These are phyloP conservation scores for Fusarium bactridioides DNA, from an alignment of 2,329 filamentous ascomycete genomes.

Conservation along the genomic window DNA sequence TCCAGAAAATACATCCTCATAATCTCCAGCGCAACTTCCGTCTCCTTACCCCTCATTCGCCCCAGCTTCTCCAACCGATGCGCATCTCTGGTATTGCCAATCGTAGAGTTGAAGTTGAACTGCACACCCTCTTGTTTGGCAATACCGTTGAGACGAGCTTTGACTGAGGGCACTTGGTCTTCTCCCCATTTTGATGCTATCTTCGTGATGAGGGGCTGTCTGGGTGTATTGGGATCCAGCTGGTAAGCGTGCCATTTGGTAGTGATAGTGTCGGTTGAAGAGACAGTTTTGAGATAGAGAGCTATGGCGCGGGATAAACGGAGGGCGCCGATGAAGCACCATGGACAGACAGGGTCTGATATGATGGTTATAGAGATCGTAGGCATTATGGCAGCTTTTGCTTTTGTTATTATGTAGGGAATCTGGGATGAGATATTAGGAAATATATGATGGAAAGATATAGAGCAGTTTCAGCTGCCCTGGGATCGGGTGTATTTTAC, in stretches of 20 bases:
- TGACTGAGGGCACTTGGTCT: slow-evolving; percentile 65
- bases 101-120: slow-evolving; percentile 68
- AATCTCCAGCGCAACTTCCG: slow-evolving; percentile 66
- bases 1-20: slow-evolving; percentile 74
- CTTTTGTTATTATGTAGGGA: neutral
- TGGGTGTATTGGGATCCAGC: slow-evolving; percentile 71
- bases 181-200: slow-evolving; percentile 73
- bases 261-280: slow-evolving; percentile 72
- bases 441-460: neutral
- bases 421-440: neutral
- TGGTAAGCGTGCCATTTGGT: slow-evolving; percentile 83
- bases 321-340: slow-evolving; percentile 82
- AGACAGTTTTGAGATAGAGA: slow-evolving; percentile 68
- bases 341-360: slow-evolving; percentile 83
- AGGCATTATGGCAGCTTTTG: slow-evolving; percentile 61
- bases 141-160: slow-evolving; percentile 62
- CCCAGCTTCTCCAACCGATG: slow-evolving; percentile 74
- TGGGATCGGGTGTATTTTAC: neutral
- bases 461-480: neutral
- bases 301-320: slow-evolving; percentile 77
- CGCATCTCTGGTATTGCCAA: slow-evolving; percentile 55
- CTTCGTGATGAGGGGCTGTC: slow-evolving; percentile 57
- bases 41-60: slow-evolving; percentile 58
- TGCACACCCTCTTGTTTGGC: slow-evolving; percentile 74
- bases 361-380: slow-evolving; percentile 80